phyloP scores from a whole-genome alignment of 1,284 basidiomycete genomes.

The Agroathelia rolfsii region DNA sequence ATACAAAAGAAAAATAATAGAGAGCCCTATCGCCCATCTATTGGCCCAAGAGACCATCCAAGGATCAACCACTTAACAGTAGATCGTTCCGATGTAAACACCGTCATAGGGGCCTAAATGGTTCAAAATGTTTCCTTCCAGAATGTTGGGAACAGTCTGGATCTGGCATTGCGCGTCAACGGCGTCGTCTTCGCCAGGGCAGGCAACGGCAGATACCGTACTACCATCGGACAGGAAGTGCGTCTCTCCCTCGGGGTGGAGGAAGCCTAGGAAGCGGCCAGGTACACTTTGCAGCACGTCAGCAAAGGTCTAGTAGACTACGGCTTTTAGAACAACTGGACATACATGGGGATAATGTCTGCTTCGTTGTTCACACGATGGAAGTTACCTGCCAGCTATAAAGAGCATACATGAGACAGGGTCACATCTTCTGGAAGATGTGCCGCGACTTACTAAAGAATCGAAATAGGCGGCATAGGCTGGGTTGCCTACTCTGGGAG shows the following conservation, averaged over 20 bases:
- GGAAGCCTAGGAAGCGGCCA: slow-evolving; percentile 30
- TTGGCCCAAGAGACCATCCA: no score
- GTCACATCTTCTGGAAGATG: not conserved
- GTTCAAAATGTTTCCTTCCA: slow-evolving; percentile 31
- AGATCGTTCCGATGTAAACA: slow-evolving; percentile 39
- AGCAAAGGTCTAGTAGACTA: no score
- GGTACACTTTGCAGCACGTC: no score
- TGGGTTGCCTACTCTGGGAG: slow-evolving; percentile 26
- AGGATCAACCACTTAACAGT: no score
- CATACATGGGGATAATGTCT: slow-evolving; percentile 39
- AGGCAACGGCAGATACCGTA: slow-evolving; percentile 30
- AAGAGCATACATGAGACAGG: slow-evolving; percentile 1
- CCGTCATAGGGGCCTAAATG: slow-evolving; percentile 49
- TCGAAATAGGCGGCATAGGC: slow-evolving; percentile 31
- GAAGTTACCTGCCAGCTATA: slow-evolving; percentile 31
- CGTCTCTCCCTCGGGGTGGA: slow-evolving; percentile 30
- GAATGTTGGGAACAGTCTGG: slow-evolving; percentile 32
- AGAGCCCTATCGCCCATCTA: no score
- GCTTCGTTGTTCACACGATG: slow-evolving; percentile 35
- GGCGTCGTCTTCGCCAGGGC: slow-evolving; percentile 36
- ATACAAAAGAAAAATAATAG: no score
- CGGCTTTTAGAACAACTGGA: no score
- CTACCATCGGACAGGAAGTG: slow-evolving; percentile 25
- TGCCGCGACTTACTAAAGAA: slow-evolving; percentile 19
- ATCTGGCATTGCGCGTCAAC: slow-evolving; percentile 37